Evolutionary conservation across 208 protist species (phyloP), one percentile per base, ranked within the genome.

Genomic region (Trypanosoma mega): DNA sequence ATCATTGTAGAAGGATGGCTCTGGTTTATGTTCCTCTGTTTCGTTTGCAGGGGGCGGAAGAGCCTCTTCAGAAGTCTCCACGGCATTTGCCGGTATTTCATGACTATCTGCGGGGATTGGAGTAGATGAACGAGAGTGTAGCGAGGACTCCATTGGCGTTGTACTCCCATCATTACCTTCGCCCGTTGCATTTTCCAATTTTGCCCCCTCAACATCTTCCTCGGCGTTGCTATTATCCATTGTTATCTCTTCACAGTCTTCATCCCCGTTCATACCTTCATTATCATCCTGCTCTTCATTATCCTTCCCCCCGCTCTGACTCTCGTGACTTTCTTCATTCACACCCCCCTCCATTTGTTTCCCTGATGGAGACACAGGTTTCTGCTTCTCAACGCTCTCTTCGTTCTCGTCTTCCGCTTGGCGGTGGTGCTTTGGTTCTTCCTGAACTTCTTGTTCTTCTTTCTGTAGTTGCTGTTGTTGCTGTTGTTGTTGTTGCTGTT

Each of bases 1-100:
- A 46, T 30, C 45, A 46, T 30, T 59, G 50, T 65, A 72, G 31
- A 72, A 72, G 6, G 23, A 23, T 20, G 54, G 44, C 50, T 56
- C 65, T 20, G 36, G 26, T 26, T 30, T 36, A 31, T 29, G 3
- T 21, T 37, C 34, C 20, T 34, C 45, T 50, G 37, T 23, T 60
- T 31, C 44, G 6, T 1, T 21, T 3, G 31, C n/a, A n/a, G n/a
- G n/a, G n/a, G n/a, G n/a, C n/a, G n/a, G n/a, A n/a, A n/a, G n/a
- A n/a, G n/a, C n/a, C n/a, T n/a, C 11, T 44, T 51, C 56, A 20
- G 37, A 23, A 23, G 1, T 46, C 37, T 21, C 43, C 2, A 9
- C 29, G 2, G n/a, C 30, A 16, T 16, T 2, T 27, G 23, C 30
- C 34, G 14, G 30, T 23, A 3, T n/a, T 23, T 55, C 29, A 3